A percentile compares a stretch with the other conserved stretches of the same genome.
These are phyloP conservation scores for Vitis rotundifolia DNA, from an alignment of 164 flowering plant species.

Conservation along the genomic window DNA sequence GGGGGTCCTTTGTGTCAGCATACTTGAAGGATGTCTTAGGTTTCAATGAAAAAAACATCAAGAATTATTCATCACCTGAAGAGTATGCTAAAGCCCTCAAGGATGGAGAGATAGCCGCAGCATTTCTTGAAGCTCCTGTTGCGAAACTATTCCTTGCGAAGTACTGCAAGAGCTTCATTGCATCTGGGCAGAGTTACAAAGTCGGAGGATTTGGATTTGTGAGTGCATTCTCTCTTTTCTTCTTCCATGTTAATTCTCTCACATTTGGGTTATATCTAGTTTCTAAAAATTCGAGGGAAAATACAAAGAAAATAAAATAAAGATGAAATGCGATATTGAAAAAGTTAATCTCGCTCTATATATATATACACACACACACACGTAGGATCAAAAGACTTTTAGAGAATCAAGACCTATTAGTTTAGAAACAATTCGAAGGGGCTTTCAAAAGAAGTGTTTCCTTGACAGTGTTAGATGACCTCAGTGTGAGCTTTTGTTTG, in stretches of 20 bases:
- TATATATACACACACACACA: too few species aligned
- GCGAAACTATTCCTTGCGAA: constrained; percentile 32
- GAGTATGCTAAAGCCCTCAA: constrained; percentile 22
- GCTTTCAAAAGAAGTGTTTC: too few species aligned
- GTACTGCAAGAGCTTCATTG: constrained; percentile 28
- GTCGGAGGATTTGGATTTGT: constrained; percentile 57
- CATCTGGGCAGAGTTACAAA: constrained; percentile 25
- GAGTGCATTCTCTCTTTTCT: not conserved
- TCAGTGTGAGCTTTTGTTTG: too few species aligned
- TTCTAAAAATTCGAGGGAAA: too few species aligned
- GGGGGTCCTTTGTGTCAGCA: constrained; percentile 15
- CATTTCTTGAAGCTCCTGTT: constrained; percentile 26
- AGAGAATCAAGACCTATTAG: too few species aligned
- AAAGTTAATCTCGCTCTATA: too few species aligned
- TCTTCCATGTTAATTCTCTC: not conserved
- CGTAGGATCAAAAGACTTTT: too few species aligned
- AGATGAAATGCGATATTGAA: too few species aligned
- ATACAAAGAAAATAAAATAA: too few species aligned
- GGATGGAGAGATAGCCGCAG: constrained; percentile 26
- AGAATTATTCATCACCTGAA: constrained; percentile 4
- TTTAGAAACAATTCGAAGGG: too few species aligned
- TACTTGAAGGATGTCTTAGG: constrained; percentile 24
- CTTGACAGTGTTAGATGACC: too few species aligned
- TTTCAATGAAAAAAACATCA: constrained; percentile 19
- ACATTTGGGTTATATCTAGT: too few species aligned